Evolutionary conservation across 2,329 filamentous ascomycete genomes (phyloP).

Genomic region (Exophiala aquamarina): DNA sequence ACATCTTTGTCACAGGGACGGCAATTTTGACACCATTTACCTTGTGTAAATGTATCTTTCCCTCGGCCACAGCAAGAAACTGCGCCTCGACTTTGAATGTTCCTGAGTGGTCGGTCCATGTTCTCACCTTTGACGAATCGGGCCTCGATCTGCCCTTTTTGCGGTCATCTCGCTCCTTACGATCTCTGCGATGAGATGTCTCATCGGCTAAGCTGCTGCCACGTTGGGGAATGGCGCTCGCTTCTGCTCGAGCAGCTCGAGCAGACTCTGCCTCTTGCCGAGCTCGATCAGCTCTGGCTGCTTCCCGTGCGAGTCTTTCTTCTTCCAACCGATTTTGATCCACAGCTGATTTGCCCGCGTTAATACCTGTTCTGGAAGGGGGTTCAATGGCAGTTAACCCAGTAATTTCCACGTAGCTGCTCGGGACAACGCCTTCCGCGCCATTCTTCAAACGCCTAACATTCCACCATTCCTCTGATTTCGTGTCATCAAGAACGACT

Average conservation of each 20-base stretch:
- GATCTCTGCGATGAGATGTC: conserved; percentile 67
- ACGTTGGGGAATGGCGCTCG: conserved; percentile 72
- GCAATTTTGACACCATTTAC: conserved; percentile 98
- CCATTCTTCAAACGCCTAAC: conserved; percentile 86
- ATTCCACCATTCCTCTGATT: conserved; percentile 99
- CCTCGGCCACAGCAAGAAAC: conserved; percentile 89
- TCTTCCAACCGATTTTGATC: conserved; percentile 80
- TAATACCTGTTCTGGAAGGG: conserved; percentile 54
- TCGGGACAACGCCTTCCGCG: conserved; percentile 92
- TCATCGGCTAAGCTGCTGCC: conserved; percentile 73
- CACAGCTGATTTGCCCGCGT: conserved; percentile 65
- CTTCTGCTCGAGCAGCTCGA: conserved; percentile 69
- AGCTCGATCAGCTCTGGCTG: conserved; percentile 60
- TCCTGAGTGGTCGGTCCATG: conserved; percentile 92
- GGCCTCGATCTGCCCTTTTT: conserved; percentile 68
- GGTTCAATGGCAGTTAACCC: conserved; percentile 60
- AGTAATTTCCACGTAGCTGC: conserved; percentile 90
- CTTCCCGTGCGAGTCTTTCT: conserved; percentile 77
- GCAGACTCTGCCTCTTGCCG: conserved; percentile 53
- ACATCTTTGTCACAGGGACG: conserved; percentile 94
- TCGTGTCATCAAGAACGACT: conserved; percentile 80
- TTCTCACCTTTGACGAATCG: conserved; percentile 77
- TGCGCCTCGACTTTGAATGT: conserved; percentile 97
- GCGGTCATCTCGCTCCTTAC: conserved; percentile 56
- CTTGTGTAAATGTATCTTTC: conserved; percentile 97